A percentile compares a stretch with the other conserved stretches of the same genome.
Evolutionary conservation across 129 eudicot genomes (phyloP).

Genomic region (Centella asiatica): DNA sequence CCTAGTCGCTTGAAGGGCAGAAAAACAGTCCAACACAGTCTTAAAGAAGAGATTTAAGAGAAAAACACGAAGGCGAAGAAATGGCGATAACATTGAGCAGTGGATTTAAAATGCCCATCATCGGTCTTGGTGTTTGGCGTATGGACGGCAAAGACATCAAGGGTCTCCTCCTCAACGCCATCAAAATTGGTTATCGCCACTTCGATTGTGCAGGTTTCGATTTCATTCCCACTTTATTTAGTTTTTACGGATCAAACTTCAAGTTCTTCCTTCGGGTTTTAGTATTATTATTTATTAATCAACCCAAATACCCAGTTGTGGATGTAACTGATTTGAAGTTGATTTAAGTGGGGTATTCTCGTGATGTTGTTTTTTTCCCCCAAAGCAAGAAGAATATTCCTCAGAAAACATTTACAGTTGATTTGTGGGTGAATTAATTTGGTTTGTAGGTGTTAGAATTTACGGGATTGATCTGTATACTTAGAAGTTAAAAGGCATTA

Average conservation of each 20-base stretch:
- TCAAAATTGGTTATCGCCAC: conserved; percentile 80
- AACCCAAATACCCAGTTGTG: too few relatives aligned
- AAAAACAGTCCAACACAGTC: not conserved
- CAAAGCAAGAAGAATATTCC: too few relatives aligned
- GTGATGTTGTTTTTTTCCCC: too few relatives aligned
- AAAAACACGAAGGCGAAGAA: not conserved
- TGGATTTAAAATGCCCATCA: conserved; percentile 77
- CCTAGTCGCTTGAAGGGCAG: not conserved
- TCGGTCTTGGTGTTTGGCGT: conserved; percentile 92
- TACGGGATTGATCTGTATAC: too few relatives aligned
- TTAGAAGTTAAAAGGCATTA: too few relatives aligned
- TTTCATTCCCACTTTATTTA: not conserved
- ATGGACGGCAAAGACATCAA: conserved; percentile 76
- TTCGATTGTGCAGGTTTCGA: conserved; percentile 81
- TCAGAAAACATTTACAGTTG: too few relatives aligned
- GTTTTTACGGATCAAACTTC: not conserved
- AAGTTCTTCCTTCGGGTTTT: too few relatives aligned
- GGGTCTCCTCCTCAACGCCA: conserved; percentile 60
- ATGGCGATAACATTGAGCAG: conserved; percentile 57
- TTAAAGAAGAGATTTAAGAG: not conserved
- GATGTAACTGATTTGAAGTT: too few relatives aligned
- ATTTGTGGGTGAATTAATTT: too few relatives aligned
- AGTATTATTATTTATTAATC: too few relatives aligned
- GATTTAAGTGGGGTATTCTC: too few relatives aligned
- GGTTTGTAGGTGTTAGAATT: too few relatives aligned